Evolutionary conservation across 495 filamentous ascomycete genomes (phyloP).

Genomic region (Hypomontagnella submonticulosa): DNA sequence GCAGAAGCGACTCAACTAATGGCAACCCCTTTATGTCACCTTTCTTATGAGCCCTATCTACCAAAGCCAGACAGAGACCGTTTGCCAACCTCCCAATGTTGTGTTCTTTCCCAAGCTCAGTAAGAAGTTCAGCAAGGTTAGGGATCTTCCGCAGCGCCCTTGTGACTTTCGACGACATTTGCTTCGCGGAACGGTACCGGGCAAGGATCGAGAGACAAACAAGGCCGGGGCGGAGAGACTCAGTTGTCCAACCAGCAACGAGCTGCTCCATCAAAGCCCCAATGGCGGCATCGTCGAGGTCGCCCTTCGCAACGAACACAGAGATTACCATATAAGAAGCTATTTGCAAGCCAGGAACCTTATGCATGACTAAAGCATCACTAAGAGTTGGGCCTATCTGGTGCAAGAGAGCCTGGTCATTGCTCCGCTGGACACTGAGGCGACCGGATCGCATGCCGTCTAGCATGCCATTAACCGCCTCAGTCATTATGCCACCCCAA

Average conservation of each 20-base stretch:
- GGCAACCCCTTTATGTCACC: constrained; percentile 66
- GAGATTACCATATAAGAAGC: constrained; percentile 91
- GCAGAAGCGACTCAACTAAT: constrained; percentile 69
- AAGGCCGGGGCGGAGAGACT: constrained; percentile 77
- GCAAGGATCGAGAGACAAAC: constrained; percentile 83
- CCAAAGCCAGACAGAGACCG: constrained; percentile 73
- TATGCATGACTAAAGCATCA: constrained; percentile 76
- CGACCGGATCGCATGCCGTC: constrained; percentile 78
- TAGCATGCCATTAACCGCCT: constrained; percentile 82
- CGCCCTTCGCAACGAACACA: constrained; percentile 82
- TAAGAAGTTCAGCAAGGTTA: constrained; percentile 65
- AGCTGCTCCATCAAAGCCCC: constrained; percentile 87
- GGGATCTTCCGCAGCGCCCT: constrained; percentile 74
- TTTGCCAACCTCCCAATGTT: constrained; percentile 77
- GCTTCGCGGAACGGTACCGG: constrained; percentile 73
- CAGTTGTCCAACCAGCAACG: constrained; percentile 75
- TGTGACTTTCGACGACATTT: constrained; percentile 74
- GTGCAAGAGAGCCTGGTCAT: constrained; percentile 81
- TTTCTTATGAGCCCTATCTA: constrained; percentile 71
- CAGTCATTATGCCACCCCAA: constrained; percentile 85
- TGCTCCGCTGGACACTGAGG: constrained; percentile 71
- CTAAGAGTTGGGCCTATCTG: constrained; percentile 79
- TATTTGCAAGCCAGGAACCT: constrained; percentile 78
- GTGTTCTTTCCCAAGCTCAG: constrained; percentile 71
- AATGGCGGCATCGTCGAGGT: constrained; percentile 77